Conservation (phyloP, 768 basidiomycete species). For the Thelephora ganbajun region DNA sequence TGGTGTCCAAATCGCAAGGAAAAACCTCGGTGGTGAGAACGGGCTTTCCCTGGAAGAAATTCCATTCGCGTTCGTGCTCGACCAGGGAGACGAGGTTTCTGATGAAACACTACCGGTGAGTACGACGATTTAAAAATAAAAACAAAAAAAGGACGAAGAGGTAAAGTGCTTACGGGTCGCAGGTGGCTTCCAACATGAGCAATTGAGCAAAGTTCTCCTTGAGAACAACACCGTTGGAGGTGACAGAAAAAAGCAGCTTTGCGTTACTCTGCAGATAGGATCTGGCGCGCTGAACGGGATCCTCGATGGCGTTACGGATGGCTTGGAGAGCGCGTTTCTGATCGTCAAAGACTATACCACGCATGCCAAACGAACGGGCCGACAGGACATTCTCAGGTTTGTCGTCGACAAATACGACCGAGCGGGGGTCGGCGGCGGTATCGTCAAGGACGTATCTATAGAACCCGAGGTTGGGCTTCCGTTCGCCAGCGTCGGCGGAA, state of each 20-base stretch:
- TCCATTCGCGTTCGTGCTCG: conserved; percentile 31
- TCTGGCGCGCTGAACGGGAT: conserved; percentile 29
- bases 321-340: conserved; percentile 25
- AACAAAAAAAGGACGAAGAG: no score
- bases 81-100: conserved; percentile 28
- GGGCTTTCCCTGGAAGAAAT: conserved; percentile 34
- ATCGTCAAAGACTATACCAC: conserved; percentile 38
- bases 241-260: conserved; percentile 29
- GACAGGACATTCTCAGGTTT: conserved; percentile 44
- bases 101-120: no score
- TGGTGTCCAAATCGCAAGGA: conserved; percentile 45
- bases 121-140: no score
- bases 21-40: conserved; percentile 33
- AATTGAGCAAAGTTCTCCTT: conserved; percentile 47
- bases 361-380: conserved; percentile 41
- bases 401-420: conserved; percentile 45
- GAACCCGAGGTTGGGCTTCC: conserved; percentile 42
- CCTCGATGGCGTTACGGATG: conserved; percentile 32
- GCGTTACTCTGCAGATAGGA: conserved; percentile 28
- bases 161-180: conserved; percentile 22
- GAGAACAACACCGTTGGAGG: conserved; percentile 24
- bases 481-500: conserved; percentile 35
- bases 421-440: conserved; percentile 29
- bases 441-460: conserved; percentile 33
- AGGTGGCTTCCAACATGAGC: conserved; percentile 38